phyloP scores from a whole-genome alignment of 495 filamentous ascomycete species.

The Trichoderma erinaceum region DNA sequence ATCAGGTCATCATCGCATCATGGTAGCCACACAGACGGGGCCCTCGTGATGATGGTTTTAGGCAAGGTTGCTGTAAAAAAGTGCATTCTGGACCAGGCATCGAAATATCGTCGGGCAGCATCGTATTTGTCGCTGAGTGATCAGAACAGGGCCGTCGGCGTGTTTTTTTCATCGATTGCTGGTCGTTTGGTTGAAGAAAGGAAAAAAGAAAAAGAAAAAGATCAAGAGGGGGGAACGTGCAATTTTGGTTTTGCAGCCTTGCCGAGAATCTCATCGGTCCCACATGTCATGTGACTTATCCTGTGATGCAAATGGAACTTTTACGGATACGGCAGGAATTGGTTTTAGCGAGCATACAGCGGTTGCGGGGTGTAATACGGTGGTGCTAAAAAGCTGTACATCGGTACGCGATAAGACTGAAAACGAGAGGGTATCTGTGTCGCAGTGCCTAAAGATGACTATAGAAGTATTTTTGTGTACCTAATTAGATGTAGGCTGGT shows the following conservation, averaged over 20 bases:
- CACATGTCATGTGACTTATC: slow-evolving; percentile 13
- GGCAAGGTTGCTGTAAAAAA: slow-evolving; percentile 51
- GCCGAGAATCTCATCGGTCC: not conserved
- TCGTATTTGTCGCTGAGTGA: not conserved
- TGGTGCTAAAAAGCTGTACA: not conserved
- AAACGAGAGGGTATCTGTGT: no score
- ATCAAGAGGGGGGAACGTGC: not conserved
- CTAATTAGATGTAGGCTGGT: no score
- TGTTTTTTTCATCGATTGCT: slow-evolving; percentile 9
- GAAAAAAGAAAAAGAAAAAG: not conserved
- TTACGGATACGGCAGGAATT: not conserved
- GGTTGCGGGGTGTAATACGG: not conserved
- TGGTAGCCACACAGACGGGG: slow-evolving; percentile 63
- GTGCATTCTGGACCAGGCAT: slow-evolving; percentile 51
- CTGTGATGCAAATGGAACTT: not conserved
- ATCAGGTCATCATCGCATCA: slow-evolving; percentile 94
- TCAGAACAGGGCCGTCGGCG: not conserved
- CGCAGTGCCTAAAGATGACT: no score
- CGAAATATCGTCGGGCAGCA: slow-evolving; percentile 13
- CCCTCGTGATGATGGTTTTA: slow-evolving; percentile 99
- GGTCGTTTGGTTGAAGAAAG: slow-evolving; percentile 15
- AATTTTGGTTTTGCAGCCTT: not conserved
- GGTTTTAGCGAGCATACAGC: not conserved
- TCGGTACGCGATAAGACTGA: no score
- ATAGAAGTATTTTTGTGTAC: no score